A percentile compares a stretch with the other conserved stretches of the same genome.
These are phyloP conservation scores for Cercospora zeae-maydis DNA, from an alignment of 2,329 filamentous ascomycete genomes.

Conservation along the genomic window DNA sequence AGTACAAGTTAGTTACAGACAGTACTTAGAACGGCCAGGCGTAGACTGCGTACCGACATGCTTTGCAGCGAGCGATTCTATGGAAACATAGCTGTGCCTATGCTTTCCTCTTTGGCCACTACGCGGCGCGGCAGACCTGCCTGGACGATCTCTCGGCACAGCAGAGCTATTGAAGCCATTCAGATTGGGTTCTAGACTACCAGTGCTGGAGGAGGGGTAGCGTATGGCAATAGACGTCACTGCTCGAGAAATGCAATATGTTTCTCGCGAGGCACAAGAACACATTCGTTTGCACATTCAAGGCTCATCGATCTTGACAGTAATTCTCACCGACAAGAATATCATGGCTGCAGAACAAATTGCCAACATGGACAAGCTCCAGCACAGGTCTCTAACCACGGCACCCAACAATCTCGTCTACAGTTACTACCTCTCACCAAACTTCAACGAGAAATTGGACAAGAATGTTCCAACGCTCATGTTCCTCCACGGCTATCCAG, in stretches of 20 bases:
- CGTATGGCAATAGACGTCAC: conserved; percentile 11
- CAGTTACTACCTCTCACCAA: conserved; percentile 32
- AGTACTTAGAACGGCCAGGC: neutral
- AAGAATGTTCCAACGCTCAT: conserved; percentile 38
- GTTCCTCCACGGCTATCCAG: conserved; percentile 51
- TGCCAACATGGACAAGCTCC: conserved; percentile 28
- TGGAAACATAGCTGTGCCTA: neutral
- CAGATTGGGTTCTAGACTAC: conserved; percentile 5
- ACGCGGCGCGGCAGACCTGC: conserved; percentile 1
- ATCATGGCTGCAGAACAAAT: conserved; percentile 13
- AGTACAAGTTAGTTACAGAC: neutral
- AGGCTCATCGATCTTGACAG: neutral
- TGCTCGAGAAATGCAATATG: neutral
- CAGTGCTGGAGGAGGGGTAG: conserved; percentile 8
- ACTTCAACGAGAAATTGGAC: conserved; percentile 25
- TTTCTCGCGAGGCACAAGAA: neutral
- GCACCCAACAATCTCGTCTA: conserved; percentile 30
- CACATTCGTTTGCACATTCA: neutral
- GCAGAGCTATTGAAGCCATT: neutral
- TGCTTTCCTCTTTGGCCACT: conserved; percentile 1
- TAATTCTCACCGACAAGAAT: neutral
- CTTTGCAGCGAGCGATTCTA: neutral
- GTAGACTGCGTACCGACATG: neutral
- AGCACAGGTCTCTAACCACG: conserved; percentile 28
- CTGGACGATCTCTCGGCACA: neutral